These are phyloP conservation scores for Boletus tylopilopsis DNA, from an alignment of 768 basidiomycete species.

Conservation along the genomic window DNA sequence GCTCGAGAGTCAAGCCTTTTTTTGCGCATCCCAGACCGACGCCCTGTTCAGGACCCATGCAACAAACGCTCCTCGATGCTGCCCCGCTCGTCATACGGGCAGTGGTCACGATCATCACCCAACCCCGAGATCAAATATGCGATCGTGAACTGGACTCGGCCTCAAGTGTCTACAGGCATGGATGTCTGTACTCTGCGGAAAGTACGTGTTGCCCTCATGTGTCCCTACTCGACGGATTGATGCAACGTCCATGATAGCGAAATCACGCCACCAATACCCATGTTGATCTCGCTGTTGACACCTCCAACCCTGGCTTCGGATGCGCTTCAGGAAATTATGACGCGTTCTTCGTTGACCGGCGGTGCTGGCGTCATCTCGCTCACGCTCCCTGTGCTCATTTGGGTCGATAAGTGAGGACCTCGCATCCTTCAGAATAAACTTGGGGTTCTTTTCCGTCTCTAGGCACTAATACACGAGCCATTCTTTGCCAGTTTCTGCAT, in stretches of 20 bases:
- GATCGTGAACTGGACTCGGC: slow-evolving; percentile 59
- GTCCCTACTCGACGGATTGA: neutral
- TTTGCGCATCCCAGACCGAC: slow-evolving; percentile 5
- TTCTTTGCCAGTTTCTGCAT: too few species aligned
- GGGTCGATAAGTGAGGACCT: slow-evolving; percentile 58
- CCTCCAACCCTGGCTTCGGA: slow-evolving; percentile 56
- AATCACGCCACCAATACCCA: slow-evolving; percentile 63
- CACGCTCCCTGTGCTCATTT: slow-evolving; percentile 83
- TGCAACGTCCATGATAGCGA: slow-evolving; percentile 44
- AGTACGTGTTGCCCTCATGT: slow-evolving; percentile 41
- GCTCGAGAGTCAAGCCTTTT: neutral
- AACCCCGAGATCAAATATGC: slow-evolving; percentile 29
- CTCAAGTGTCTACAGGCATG: slow-evolving; percentile 82
- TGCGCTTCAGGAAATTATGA: slow-evolving; percentile 73
- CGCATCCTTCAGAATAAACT: slow-evolving; percentile 45
- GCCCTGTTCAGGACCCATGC: slow-evolving; percentile 49
- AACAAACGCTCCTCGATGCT: slow-evolving; percentile 63
- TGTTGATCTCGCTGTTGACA: slow-evolving; percentile 49
- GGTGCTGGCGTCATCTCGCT: slow-evolving; percentile 67
- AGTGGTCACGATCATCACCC: slow-evolving; percentile 54
- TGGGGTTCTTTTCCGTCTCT: too few species aligned
- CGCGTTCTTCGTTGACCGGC: slow-evolving; percentile 66
- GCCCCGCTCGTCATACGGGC: slow-evolving; percentile 68
- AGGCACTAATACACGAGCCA: too few species aligned
- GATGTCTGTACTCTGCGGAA: slow-evolving; percentile 65